Conservation (phyloP, 345 rosid genomes). For the Salix udensis region DNA sequence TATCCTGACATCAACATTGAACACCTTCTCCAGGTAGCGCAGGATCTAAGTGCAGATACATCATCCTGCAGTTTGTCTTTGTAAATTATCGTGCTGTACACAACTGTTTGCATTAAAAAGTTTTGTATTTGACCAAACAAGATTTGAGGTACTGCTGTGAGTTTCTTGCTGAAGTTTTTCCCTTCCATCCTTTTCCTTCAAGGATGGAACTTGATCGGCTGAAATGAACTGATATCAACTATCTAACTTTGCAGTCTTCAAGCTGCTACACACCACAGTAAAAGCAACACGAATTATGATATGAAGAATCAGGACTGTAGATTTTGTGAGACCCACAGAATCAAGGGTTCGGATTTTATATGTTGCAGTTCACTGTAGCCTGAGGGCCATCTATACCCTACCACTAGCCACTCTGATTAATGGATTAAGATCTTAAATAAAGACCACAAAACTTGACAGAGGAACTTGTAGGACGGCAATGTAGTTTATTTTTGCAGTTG, state of each 20-base stretch:
- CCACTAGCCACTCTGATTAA: neutral
- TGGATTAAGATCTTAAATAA: neutral
- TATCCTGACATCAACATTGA: slow-evolving; percentile 54
- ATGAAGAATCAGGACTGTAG: neutral
- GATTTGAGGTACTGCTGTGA: neutral
- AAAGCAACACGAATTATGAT: neutral
- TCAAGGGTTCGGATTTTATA: neutral
- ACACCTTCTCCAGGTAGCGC: slow-evolving; percentile 53
- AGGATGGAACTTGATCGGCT: neutral
- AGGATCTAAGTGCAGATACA: slow-evolving; percentile 49
- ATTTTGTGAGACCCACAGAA: neutral
- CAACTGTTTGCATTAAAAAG: neutral
- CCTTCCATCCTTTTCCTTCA: neutral
- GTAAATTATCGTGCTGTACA: slow-evolving; percentile 9
- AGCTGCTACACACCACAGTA: neutral
- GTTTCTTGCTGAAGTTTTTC: neutral
- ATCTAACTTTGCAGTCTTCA: neutral
- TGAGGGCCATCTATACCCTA: neutral
- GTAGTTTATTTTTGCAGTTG: neutral
- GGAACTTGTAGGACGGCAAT: neutral
- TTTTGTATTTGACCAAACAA: neutral
- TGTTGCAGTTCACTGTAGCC: neutral
- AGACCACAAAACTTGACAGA: neutral
- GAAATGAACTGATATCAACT: neutral
- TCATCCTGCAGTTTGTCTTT: slow-evolving; percentile 36